phyloP scores from a whole-genome alignment of 2,329 filamentous ascomycete genomes.

The Apiospora sp. region DNA sequence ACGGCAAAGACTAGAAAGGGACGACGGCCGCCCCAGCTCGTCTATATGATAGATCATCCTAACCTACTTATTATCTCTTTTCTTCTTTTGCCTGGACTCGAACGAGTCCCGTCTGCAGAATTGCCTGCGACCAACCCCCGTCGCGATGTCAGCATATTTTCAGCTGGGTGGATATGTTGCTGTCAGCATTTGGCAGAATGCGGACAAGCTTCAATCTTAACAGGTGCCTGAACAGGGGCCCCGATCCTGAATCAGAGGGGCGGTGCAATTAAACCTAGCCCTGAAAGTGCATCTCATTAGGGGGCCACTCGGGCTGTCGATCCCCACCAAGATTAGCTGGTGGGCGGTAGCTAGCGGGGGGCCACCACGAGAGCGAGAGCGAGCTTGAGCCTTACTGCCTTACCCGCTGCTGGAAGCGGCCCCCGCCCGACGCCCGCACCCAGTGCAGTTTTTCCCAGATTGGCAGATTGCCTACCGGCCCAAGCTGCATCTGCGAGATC shows the following conservation, averaged over 20 bases:
- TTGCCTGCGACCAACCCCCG: not conserved
- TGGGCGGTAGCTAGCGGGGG: not conserved
- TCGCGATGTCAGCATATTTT: slow-evolving; percentile 17
- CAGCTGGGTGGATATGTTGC: slow-evolving; percentile 1
- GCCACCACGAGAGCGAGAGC: not conserved
- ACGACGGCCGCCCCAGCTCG: not conserved
- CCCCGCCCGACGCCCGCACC: not conserved
- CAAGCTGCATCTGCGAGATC: not conserved
- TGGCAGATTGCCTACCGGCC: not conserved
- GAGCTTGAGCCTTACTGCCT: not conserved
- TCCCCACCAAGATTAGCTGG: not conserved
- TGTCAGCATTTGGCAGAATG: slow-evolving; percentile 6
- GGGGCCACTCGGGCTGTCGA: not conserved
- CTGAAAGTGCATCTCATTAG: not conserved
- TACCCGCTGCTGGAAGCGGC: not conserved
- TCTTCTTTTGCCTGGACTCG: not conserved
- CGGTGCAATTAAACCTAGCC: slow-evolving; percentile 11
- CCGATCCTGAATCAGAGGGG: not conserved
- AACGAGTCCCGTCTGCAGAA: not conserved
- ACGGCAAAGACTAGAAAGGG: not conserved
- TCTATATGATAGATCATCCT: not conserved
- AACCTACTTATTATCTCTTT: not conserved
- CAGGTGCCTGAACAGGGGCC: not conserved
- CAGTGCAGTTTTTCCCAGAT: not conserved
- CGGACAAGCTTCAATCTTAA: not conserved